A percentile compares a stretch with the other conserved stretches of the same genome.
phyloP scores from a whole-genome alignment of 805 yeast species.

The Nakazawaea peltata region DNA sequence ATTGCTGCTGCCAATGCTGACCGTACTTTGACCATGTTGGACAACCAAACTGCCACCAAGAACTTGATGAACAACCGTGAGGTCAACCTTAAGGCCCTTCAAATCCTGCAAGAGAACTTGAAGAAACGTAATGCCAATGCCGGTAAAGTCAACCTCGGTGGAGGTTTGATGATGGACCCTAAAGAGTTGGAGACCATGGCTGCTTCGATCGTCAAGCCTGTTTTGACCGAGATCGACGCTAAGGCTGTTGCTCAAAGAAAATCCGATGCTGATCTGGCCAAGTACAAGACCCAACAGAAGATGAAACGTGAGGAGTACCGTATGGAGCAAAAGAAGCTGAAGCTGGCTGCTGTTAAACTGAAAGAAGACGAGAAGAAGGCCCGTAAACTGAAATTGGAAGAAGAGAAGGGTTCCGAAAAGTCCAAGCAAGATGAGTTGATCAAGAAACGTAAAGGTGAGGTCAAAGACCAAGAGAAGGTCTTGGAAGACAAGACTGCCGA shows the following conservation, averaged over 20 bases:
- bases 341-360: slow-evolving; percentile 25
- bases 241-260: slow-evolving; percentile 67
- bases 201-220: slow-evolving; percentile 71
- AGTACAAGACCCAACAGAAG: slow-evolving; percentile 32
- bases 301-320: slow-evolving; percentile 22
- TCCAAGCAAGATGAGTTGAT: slow-evolving; percentile 36
- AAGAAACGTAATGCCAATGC: slow-evolving; percentile 43
- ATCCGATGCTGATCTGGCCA: slow-evolving; percentile 36
- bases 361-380: slow-evolving; percentile 23
- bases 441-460: slow-evolving; percentile 24
- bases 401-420: slow-evolving; percentile 37
- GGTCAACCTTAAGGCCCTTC: slow-evolving; percentile 62
- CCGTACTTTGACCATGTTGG: slow-evolving; percentile 18
- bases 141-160: slow-evolving; percentile 74
- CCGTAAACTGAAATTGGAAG: slow-evolving; percentile 39
- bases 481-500: slow-evolving; percentile 27
- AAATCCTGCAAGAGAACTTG: slow-evolving; percentile 63
- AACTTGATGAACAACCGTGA: slow-evolving; percentile 21
- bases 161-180: slow-evolving; percentile 72
- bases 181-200: slow-evolving; percentile 79
- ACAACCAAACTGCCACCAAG: slow-evolving; percentile 17
- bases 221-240: slow-evolving; percentile 60
- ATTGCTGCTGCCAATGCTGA: slow-evolving; percentile 46
- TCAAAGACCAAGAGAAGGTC: slow-evolving; percentile 39
- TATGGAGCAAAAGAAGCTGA: slow-evolving; percentile 29